phyloP scores from a whole-genome alignment of 169 alveolate genomes.

The Cryptosporidium viatorum region DNA sequence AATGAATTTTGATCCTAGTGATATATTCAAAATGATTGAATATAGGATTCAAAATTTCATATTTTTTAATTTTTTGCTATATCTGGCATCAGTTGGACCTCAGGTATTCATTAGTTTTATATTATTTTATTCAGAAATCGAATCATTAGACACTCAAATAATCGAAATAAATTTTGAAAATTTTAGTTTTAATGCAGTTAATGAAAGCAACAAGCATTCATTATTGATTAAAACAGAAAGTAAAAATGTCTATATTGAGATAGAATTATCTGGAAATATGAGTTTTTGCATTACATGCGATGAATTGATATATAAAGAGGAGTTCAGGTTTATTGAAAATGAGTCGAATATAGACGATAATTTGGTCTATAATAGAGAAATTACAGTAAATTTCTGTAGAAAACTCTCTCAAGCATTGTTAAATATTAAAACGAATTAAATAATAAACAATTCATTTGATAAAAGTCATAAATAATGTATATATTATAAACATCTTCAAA shows the following conservation, averaged over 20 bases:
- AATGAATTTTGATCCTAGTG: conserved; percentile 5
- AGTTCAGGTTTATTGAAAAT: neutral
- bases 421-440: no score
- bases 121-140: neutral
- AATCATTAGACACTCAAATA: neutral
- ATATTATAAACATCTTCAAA: no score
- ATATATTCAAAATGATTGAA: conserved; percentile 38
- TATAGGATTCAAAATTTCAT: conserved; percentile 14
- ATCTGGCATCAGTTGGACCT: conserved; percentile 31
- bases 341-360: neutral
- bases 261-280: conserved; percentile 32
- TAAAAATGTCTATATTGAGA: neutral
- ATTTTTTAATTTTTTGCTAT: conserved; percentile 26
- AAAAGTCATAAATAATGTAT: no score
- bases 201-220: neutral
- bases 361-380: conserved; percentile 23
- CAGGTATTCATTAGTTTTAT: neutral
- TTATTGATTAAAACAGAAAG: neutral
- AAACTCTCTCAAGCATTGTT: neutral
- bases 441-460: no score
- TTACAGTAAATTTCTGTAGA: conserved; percentile 22
- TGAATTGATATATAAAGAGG: neutral
- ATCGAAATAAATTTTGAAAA: neutral
- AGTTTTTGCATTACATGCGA: neutral
- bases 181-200: neutral